Evolutionary conservation across 345 rosid genomes (phyloP), one percentile per base, ranked within the genome.

Genomic region (Populus deltoides): DNA sequence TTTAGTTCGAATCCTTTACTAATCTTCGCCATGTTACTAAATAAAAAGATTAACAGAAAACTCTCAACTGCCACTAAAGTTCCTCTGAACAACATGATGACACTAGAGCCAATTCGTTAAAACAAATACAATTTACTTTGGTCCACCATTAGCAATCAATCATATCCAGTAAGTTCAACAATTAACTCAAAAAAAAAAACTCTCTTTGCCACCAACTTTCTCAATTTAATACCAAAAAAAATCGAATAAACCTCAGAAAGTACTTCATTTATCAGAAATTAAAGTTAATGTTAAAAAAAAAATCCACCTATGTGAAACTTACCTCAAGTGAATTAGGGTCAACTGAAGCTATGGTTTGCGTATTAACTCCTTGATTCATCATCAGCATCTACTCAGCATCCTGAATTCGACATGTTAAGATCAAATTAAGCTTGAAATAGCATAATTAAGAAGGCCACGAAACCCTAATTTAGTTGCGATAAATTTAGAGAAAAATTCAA

Each of bases 301-400:
- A n/a, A 59, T 24, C 16, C 33, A 67, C 22, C 3, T 29, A 9
- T 16, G 11, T 20, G 43, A 71, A 61, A 25, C 22, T 78, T 80
- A 95, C 99, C 97, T 96, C 94, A 53, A 84, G 84, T 25, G 92
- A 86, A 82, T 83, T 90, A 62, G 92, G 88, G 78, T 92, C 94
- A 31, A 81, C 79, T 22, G 93, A 75, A 78, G 90, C 87, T 62
- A 87, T 67, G 65, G 90, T 75, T 81, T 93, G 93, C 33, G 90
- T 78, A 71, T 87, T 90, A 39, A 77, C 89, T 87, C 90, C 92
- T 84, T 88, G 97, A 87, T 88, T 93, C 99, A 95, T 95, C 83
- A 75, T 87, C 73, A 66, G 89, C 83, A 73, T 87, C 73, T 70
- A 90, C 86, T 62, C 66, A 86, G 72, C 90, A 76, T 86, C 86